phyloP scores from a whole-genome alignment of 2,329 filamentous ascomycete genomes.

The Trichophaea hybrida region DNA sequence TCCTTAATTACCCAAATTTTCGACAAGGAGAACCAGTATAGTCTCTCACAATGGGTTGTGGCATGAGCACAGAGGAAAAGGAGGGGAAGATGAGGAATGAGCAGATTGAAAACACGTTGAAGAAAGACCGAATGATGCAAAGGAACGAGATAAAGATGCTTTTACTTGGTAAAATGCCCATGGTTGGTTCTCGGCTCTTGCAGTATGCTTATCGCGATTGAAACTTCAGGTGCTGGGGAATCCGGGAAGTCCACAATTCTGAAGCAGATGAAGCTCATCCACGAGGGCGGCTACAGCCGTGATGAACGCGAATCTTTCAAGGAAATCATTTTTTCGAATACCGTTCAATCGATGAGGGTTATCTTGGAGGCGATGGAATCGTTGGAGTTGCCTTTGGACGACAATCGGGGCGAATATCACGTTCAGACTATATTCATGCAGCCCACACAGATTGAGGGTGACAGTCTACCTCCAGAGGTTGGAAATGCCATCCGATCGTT shows the following conservation, averaged over 20 bases:
- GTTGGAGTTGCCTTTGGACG: conserved; percentile 66
- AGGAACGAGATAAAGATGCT: conserved; percentile 99
- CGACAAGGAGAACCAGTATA: neutral
- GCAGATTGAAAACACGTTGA: conserved; percentile 99
- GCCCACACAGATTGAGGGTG: conserved; percentile 88
- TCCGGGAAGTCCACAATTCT: conserved; percentile 92
- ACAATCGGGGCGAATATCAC: conserved; percentile 88
- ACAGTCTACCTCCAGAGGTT: conserved; percentile 85
- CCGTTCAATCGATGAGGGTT: conserved; percentile 54
- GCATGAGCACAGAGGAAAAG: conserved; percentile 99
- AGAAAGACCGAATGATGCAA: conserved; percentile 96
- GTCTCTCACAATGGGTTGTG: conserved; percentile 80
- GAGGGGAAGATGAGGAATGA: conserved; percentile 99
- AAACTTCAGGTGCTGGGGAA: conserved; percentile 92
- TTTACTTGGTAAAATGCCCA: conserved; percentile 60
- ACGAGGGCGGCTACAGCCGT: conserved; percentile 95
- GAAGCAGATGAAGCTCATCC: conserved; percentile 99
- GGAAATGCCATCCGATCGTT: conserved; percentile 82
- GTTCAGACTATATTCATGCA: conserved; percentile 99
- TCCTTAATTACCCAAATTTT: neutral
- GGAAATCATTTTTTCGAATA: conserved; percentile 58
- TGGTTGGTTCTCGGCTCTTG: neutral
- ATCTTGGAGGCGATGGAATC: conserved; percentile 57
- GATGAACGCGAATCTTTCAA: conserved; percentile 56
- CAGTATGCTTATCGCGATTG: conserved; percentile 37